Evolutionary conservation across 139 green algal species (phyloP).

Genomic region (Pseudopediastrum boryanum): DNA sequence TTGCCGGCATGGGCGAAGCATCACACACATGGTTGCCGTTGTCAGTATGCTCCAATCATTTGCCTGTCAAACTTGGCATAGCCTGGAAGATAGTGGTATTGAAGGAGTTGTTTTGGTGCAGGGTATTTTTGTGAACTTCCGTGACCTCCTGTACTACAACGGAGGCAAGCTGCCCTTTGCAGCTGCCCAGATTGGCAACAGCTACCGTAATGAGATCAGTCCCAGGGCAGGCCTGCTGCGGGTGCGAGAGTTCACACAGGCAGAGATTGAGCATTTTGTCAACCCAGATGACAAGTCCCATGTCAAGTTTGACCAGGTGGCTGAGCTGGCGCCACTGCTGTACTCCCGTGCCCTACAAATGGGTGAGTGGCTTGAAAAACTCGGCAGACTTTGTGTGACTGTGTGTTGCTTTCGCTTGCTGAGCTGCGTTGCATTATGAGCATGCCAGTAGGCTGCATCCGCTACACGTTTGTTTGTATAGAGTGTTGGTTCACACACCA

Average conservation of each 20-base stretch:
- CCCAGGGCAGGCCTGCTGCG: conserved; percentile 92
- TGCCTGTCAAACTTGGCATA: too few species aligned
- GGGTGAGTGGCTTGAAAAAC: conserved; percentile 32
- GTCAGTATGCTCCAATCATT: too few species aligned
- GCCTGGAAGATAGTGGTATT: too few species aligned
- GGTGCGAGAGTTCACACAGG: conserved; percentile 98
- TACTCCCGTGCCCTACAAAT: conserved; percentile 88
- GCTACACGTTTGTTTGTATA: too few species aligned
- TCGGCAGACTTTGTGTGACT: too few species aligned
- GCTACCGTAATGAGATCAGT: conserved; percentile 96
- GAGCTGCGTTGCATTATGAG: too few species aligned
- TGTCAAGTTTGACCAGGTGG: conserved; percentile 89
- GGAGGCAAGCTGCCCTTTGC: conserved; percentile 97
- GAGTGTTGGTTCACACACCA: too few species aligned
- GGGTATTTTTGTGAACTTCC: conserved; percentile 95
- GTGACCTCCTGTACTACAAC: conserved; percentile 98
- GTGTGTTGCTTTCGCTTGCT: too few species aligned
- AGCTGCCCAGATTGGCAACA: conserved; percentile 95
- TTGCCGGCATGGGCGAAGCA: too few species aligned
- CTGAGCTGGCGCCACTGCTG: conserved; percentile 84
- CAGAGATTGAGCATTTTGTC: conserved; percentile 99
- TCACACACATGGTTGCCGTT: too few species aligned
- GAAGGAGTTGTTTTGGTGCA: too few species aligned
- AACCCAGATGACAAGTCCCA: conserved; percentile 94
- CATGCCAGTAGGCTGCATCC: too few species aligned